These are phyloP conservation scores for Neofusicoccum umdonicola DNA, from an alignment of 2,329 filamentous ascomycete species.

Conservation along the genomic window DNA sequence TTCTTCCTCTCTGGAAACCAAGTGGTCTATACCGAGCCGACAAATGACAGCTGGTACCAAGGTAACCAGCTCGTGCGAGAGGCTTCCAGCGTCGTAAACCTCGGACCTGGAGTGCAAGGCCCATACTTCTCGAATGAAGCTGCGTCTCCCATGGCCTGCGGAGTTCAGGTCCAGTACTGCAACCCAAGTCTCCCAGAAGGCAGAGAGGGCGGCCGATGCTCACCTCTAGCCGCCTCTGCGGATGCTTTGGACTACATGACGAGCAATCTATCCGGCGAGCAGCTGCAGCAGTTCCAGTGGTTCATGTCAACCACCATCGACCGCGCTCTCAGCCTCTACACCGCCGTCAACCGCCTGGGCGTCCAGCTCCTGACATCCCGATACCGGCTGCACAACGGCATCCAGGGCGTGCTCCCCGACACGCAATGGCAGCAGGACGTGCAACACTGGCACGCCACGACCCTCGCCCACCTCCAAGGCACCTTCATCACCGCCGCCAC, in stretches of 20 bases:
- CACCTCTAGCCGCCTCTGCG: background rate
- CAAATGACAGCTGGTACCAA: conserved; percentile 32
- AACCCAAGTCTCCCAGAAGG: conserved; percentile 7
- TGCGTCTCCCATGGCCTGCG: conserved; percentile 17
- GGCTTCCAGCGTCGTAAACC: background rate
- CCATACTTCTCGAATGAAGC: conserved; percentile 13
- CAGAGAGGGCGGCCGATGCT: background rate
- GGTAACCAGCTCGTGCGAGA: background rate
- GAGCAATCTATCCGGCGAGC: background rate
- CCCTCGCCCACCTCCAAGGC: conserved; percentile 18
- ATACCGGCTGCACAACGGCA: background rate
- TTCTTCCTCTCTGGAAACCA: conserved; percentile 30
- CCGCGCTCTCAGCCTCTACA: background rate
- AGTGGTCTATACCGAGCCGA: conserved; percentile 26
- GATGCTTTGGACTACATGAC: background rate
- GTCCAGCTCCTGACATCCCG: conserved; percentile 1
- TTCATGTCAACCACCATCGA: background rate
- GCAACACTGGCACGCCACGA: conserved; percentile 16
- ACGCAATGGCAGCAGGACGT: conserved; percentile 21
- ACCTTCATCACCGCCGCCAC: conserved; percentile 13
- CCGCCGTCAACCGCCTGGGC: background rate
- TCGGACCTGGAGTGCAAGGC: background rate
- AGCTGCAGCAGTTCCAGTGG: background rate
- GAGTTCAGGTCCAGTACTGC: conserved; percentile 17
- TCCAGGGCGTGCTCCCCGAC: conserved; percentile 14